phyloP scores from a whole-genome alignment of 2,329 filamentous ascomycete genomes.

The Alternaria tenuissima region DNA sequence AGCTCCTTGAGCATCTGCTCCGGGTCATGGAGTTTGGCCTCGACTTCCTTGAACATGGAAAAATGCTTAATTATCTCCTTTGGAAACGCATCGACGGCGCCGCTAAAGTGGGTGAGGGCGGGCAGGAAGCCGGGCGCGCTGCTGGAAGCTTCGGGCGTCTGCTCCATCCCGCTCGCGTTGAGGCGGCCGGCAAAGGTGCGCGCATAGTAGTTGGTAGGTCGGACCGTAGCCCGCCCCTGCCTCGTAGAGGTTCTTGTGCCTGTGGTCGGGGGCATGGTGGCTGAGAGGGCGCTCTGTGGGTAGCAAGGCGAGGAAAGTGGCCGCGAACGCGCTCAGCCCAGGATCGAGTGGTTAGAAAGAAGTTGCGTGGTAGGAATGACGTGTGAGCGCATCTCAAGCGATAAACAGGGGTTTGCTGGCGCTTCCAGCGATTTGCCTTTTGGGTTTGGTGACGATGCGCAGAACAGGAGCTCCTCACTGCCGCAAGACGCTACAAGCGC shows the following conservation, averaged over 20 bases:
- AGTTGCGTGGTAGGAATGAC: slow-evolving; percentile 28
- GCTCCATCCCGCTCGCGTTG: slow-evolving; percentile 46
- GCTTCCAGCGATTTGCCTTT: slow-evolving; percentile 30
- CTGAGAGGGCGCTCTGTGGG: slow-evolving; percentile 27
- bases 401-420: slow-evolving; percentile 30
- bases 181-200: slow-evolving; percentile 55
- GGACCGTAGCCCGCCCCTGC: slow-evolving; percentile 56
- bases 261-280: slow-evolving; percentile 47
- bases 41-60: slow-evolving; percentile 94
- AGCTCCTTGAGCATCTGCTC: slow-evolving; percentile 83
- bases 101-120: slow-evolving; percentile 79
- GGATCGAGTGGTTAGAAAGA: slow-evolving; percentile 21
- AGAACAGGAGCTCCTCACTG: slow-evolving; percentile 24
- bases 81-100: slow-evolving; percentile 89
- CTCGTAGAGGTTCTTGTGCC: slow-evolving; percentile 54
- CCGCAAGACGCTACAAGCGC: slow-evolving; percentile 14
- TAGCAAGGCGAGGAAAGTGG: slow-evolving; percentile 24
- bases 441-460: slow-evolving; percentile 15
- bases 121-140: slow-evolving; percentile 66
- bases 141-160: slow-evolving; percentile 49
- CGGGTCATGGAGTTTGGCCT: slow-evolving; percentile 92
- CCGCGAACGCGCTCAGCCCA: slow-evolving; percentile 31
- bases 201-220: slow-evolving; percentile 62
- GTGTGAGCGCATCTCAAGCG: slow-evolving; percentile 42
- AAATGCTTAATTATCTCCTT: slow-evolving; percentile 96